Evolutionary conservation across 176 grass and related monocot genomes (phyloP).

Genomic region (Secale cereale): DNA sequence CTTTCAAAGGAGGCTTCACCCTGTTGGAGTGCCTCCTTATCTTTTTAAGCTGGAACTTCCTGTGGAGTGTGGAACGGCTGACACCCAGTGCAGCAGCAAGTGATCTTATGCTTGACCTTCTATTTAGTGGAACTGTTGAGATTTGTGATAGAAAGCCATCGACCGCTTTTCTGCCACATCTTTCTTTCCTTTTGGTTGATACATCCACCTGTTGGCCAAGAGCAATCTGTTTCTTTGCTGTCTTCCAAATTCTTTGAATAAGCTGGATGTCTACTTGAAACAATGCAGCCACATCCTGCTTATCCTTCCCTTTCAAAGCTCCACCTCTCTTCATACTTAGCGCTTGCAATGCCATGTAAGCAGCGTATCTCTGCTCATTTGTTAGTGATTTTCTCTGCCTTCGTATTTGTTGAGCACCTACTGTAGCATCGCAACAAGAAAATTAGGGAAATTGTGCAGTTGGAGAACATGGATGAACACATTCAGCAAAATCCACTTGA

Average conservation of each 20-base stretch:
- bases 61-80: too few relatives aligned
- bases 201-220: not conserved
- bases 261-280: not conserved
- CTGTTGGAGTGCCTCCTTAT: too few relatives aligned
- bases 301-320: not conserved
- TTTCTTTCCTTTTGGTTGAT: not conserved
- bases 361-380: not conserved
- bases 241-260: not conserved
- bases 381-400: too few relatives aligned
- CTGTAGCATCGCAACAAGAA: too few relatives aligned
- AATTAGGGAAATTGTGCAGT: too few relatives aligned
- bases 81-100: too few relatives aligned
- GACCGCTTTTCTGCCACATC: not conserved
- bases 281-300: not conserved
- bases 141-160: not conserved
- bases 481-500: too few relatives aligned
- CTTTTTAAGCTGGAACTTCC: too few relatives aligned
- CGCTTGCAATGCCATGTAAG: not conserved
- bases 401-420: too few relatives aligned
- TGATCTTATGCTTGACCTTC: not conserved
- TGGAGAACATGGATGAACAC: too few relatives aligned
- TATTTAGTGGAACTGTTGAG: not conserved
- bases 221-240: not conserved
- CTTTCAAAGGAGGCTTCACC: too few relatives aligned
- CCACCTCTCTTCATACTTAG: not conserved